Evolutionary conservation across 2,329 filamentous ascomycete species (phyloP).

Genomic region (Aspergillus uvarum): DNA sequence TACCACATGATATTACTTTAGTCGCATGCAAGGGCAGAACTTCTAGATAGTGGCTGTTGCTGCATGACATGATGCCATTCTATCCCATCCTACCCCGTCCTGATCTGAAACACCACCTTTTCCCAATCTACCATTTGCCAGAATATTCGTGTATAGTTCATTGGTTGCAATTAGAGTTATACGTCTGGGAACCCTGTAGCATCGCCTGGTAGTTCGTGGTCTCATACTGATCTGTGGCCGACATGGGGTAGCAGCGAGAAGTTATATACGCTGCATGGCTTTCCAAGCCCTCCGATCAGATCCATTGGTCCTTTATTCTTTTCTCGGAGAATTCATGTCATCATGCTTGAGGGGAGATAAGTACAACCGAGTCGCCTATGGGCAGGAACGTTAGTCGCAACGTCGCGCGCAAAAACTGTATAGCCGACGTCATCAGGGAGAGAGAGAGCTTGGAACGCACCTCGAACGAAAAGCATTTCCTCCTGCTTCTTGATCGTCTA

Average conservation of each 20-base stretch:
- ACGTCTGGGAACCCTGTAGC: background rate
- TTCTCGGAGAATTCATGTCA: background rate
- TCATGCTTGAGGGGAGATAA: conserved; percentile 64
- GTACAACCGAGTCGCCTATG: conserved; percentile 69
- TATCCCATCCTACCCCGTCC: background rate
- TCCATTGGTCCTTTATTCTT: background rate
- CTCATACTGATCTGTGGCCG: conserved; percentile 5
- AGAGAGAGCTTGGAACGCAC: conserved; percentile 50
- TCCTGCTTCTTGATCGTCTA: conserved; percentile 95
- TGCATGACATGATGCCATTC: background rate
- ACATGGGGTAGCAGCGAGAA: background rate
- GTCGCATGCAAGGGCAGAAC: background rate
- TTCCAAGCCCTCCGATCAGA: background rate
- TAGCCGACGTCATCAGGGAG: background rate
- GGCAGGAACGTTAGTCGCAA: conserved; percentile 24
- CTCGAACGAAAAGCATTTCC: conserved; percentile 98
- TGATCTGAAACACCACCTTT: background rate
- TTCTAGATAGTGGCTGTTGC: background rate
- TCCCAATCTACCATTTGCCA: background rate
- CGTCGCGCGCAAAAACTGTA: background rate
- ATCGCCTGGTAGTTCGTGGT: conserved; percentile 8
- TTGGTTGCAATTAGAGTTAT: background rate
- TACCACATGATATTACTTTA: background rate
- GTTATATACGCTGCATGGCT: background rate
- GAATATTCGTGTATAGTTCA: background rate